Evolutionary conservation across 352 stramenopile genomes (phyloP).

Genomic region (Pythium rishiriense): DNA sequence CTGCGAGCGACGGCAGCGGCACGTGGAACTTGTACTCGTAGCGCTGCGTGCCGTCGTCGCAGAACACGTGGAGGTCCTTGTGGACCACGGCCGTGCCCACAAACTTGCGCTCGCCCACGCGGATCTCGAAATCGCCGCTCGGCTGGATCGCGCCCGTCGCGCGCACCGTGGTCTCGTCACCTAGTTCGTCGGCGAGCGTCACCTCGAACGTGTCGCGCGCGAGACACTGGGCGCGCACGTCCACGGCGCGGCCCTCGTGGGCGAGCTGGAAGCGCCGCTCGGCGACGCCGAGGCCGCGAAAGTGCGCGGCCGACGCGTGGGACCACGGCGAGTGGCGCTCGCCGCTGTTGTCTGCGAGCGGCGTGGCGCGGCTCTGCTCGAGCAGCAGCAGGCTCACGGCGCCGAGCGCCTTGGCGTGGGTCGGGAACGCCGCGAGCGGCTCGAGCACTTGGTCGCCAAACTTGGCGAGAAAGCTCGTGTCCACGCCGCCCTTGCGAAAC

Average conservation of each 20-base stretch:
- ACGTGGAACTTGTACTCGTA: conserved; percentile 87
- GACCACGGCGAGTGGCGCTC: conserved; percentile 65
- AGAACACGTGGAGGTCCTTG: conserved; percentile 77
- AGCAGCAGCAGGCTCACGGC: conserved; percentile 75
- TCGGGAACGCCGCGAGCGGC: conserved; percentile 48
- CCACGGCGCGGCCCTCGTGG: conserved; percentile 43
- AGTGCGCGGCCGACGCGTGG: conserved; percentile 49
- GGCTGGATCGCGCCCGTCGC: conserved; percentile 38
- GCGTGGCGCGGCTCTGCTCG: conserved; percentile 45
- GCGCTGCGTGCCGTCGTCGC: conserved; percentile 64
- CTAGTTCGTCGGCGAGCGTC: conserved; percentile 22
- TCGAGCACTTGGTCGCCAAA: conserved; percentile 83
- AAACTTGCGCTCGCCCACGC: conserved; percentile 63
- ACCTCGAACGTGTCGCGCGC: conserved; percentile 47
- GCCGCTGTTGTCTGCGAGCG: conserved; percentile 37
- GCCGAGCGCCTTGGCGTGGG: conserved; percentile 70
- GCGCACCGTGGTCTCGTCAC: conserved; percentile 26
- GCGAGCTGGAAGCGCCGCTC: conserved; percentile 52
- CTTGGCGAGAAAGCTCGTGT: conserved; percentile 94
- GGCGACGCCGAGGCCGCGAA: conserved; percentile 57
- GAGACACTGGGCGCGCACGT: conserved; percentile 44
- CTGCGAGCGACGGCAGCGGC: conserved; percentile 49
- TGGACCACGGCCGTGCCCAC: conserved; percentile 67
- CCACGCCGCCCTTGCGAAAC: conserved; percentile 89
- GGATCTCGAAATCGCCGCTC: conserved; percentile 66